phyloP scores from a whole-genome alignment of 768 basidiomycete species.

The Russula griseocarnosa region DNA sequence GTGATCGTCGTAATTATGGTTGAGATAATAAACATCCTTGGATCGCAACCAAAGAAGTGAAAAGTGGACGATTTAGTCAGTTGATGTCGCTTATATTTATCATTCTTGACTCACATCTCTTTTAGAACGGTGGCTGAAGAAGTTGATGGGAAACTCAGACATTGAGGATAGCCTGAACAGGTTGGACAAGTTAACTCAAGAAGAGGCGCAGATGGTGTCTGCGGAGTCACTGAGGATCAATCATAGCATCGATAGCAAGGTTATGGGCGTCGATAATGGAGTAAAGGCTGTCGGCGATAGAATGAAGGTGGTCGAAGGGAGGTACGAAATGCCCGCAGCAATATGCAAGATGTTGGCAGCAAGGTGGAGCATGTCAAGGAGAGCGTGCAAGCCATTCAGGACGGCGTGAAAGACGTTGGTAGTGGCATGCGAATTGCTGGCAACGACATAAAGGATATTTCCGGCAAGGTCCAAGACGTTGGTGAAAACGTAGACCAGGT shows the following conservation, averaged over 20 bases:
- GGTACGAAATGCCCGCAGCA: not conserved
- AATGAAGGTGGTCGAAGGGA: not conserved
- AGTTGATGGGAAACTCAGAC: not conserved
- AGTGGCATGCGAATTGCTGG: no score
- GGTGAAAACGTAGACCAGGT: not conserved
- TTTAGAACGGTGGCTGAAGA: not conserved
- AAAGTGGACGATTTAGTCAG: no score
- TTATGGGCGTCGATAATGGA: not conserved
- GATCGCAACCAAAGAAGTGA: no score
- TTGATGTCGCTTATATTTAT: no score
- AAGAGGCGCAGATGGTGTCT: not conserved
- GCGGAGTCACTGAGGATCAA: not conserved
- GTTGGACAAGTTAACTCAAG: not conserved
- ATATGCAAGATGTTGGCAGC: no score
- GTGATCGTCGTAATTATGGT: no score
- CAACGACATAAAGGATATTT: not conserved
- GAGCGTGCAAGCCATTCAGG: no score
- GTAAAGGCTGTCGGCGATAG: not conserved
- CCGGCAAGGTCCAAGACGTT: not conserved
- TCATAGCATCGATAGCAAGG: not conserved
- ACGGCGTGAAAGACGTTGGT: no score
- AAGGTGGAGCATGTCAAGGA: no score
- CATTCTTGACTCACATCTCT: no score
- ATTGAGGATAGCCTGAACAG: not conserved
- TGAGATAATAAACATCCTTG: no score